Evolutionary conservation across 2,329 filamentous ascomycete species (phyloP).

Genomic region (Botrytis squamosa): DNA sequence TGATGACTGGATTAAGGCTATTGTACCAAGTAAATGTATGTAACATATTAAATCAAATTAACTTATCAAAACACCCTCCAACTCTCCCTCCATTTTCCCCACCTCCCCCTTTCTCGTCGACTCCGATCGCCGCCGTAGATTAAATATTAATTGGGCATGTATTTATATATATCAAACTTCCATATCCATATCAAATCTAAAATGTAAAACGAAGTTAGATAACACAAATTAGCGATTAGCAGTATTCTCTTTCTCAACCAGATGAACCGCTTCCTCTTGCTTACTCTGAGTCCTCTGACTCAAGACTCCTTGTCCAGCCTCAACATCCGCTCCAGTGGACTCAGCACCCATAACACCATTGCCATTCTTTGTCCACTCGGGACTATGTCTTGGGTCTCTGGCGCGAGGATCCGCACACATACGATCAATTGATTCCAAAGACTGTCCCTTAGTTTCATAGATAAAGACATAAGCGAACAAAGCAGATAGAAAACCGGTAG

Average conservation of each 20-base stretch:
- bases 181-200: neutral
- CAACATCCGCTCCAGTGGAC: neutral
- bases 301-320: neutral
- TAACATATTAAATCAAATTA: neutral
- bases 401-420: constrained; percentile 42
- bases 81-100: neutral
- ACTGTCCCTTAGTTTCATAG: constrained; percentile 67
- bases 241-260: neutral
- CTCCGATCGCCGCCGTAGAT: neutral
- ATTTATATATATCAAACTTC: neutral
- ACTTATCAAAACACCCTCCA: neutral
- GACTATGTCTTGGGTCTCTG: neutral
- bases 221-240: neutral
- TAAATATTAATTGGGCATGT: neutral
- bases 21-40: neutral
- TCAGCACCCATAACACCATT: neutral
- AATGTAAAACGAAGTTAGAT: neutral
- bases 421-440: constrained; percentile 68
- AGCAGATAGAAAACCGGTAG: constrained; percentile 51
- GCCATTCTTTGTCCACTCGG: neutral
- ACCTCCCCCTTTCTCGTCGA: neutral
- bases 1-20: neutral
- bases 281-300: neutral
- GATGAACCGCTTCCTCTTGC: neutral
- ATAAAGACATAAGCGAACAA: constrained; percentile 58